A percentile compares a stretch with the other conserved stretches of the same genome.
phyloP scores from a whole-genome alignment of 1,284 basidiomycete species.

The Sporisorium scitamineum region DNA sequence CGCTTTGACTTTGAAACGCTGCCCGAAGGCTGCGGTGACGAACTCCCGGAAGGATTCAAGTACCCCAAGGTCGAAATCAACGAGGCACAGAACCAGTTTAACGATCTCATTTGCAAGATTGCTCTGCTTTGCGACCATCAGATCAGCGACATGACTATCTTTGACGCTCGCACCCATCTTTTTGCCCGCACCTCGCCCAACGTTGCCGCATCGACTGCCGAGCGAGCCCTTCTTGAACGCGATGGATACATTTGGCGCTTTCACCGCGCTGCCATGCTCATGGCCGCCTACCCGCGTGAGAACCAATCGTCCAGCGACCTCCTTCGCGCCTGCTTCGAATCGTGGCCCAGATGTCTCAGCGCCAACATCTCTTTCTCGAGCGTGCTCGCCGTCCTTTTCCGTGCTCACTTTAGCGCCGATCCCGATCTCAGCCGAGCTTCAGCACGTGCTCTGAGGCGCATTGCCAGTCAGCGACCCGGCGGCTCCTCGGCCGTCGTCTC shows the following conservation, averaged over 20 bases:
- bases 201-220: conserved; percentile 33
- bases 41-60: conserved; percentile 54
- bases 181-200: conserved; percentile 29
- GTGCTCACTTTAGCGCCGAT: conserved; percentile 86
- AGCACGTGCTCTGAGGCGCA: conserved; percentile 78
- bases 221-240: conserved; percentile 62
- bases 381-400: conserved; percentile 82
- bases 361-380: conserved; percentile 73
- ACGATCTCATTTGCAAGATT: conserved; percentile 76
- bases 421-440: conserved; percentile 77
- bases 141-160: conserved; percentile 82
- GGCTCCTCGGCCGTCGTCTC: conserved; percentile 75
- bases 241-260: conserved; percentile 73
- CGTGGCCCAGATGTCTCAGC: conserved; percentile 84
- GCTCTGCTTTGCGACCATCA: conserved; percentile 77
- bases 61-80: conserved; percentile 77
- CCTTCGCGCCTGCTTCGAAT: conserved; percentile 82
- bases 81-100: conserved; percentile 80
- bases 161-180: conserved; percentile 82
- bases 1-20: conserved; percentile 69
- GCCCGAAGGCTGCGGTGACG: conserved; percentile 48
- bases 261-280: conserved; percentile 74
- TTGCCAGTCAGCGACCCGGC: conserved; percentile 75
- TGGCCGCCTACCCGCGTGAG: conserved; percentile 76
- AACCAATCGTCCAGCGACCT: conserved; percentile 79